A percentile compares a stretch with the other conserved stretches of the same genome.
phyloP scores from a whole-genome alignment of 106 monocot species.

The Dioscorea alata region DNA sequence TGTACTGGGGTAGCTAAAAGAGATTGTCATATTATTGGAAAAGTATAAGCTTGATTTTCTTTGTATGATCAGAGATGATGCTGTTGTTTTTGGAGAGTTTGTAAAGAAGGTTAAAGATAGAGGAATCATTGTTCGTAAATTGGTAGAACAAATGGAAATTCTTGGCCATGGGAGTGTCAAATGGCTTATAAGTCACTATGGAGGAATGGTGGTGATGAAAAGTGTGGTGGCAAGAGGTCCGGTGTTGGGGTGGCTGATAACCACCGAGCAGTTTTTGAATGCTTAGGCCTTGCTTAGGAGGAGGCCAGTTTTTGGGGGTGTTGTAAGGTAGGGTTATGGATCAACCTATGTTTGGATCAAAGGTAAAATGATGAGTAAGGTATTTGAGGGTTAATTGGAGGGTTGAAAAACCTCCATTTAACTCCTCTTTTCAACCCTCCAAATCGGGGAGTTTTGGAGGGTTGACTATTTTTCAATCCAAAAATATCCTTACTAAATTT shows the following conservation, averaged over 20 bases:
- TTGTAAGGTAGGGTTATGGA: no score
- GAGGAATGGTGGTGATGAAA: conserved; percentile 67
- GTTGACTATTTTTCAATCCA: no score
- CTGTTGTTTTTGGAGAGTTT: conserved; percentile 13
- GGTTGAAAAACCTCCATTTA: no score
- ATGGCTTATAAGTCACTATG: conserved; percentile 52
- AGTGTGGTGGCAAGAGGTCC: conserved; percentile 26
- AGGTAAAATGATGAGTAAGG: no score
- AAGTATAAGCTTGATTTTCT: conserved; percentile 30
- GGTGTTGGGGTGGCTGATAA: conserved; percentile 50
- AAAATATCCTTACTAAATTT: no score
- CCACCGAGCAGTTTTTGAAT: conserved; percentile 49
- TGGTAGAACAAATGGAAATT: conserved; percentile 37
- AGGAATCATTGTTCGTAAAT: conserved; percentile 15
- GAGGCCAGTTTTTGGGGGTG: no score
- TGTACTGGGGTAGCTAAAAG: conserved; percentile 23
- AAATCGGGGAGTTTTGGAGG: no score
- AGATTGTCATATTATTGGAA: conserved; percentile 42
- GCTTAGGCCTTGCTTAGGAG: no score
- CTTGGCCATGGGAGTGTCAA: conserved; percentile 24
- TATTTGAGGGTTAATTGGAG: no score
- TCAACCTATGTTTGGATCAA: no score
- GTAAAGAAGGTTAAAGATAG: conserved; percentile 13
- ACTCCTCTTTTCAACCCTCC: no score
- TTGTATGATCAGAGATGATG: conserved; percentile 18